Evolutionary conservation across 768 basidiomycete genomes (phyloP), one percentile per base, ranked within the genome.

Genomic region (Gyrodon lividus): DNA sequence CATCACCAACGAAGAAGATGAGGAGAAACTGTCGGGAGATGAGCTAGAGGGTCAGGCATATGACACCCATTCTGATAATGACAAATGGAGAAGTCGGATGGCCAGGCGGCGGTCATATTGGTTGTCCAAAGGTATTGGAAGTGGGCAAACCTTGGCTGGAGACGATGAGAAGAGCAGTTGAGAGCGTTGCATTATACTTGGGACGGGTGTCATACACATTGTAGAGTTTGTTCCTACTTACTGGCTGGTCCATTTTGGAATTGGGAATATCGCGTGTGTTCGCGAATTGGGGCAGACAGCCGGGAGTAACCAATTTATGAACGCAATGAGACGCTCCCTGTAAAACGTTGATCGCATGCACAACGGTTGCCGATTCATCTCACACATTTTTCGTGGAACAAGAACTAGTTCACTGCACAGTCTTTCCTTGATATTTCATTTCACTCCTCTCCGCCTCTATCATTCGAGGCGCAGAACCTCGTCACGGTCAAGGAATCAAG

Each of bases 101-200:
- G 56, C 56, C 41, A 46, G 39, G 41, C 76, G 71, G 28, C 73
- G 82, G 50, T 75, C 74, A 5, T 85, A 77, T 62, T 84, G 83
- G 85, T 57, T 83, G 39, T 78, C 81, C 19, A 87, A 85, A 52
- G 75, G 70, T 6, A 64, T 66, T 59, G 72, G 72, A 30, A 65
- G 60, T 17, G 26, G 50, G 35, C 17, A 37, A 31, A 31, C 31
- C 2, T 31, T 14, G 47, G 59, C 68, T 23, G 62, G 61, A 49
- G 61, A 56, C 8, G 50, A 48, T 20, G 55, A 52, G 28, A 52
- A 56, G 9, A 55, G 31, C 16, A 5, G 26, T 30, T 20, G 50
- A 34, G 19, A 51, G 38, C 23, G 46, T 48, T 34, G 3, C 26
- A 2, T 50, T 40, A 57, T 54, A 31, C 10, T 7, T 37, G 2